phyloP scores from a whole-genome alignment of 768 basidiomycete species.

The Leccinum rimulosum region DNA sequence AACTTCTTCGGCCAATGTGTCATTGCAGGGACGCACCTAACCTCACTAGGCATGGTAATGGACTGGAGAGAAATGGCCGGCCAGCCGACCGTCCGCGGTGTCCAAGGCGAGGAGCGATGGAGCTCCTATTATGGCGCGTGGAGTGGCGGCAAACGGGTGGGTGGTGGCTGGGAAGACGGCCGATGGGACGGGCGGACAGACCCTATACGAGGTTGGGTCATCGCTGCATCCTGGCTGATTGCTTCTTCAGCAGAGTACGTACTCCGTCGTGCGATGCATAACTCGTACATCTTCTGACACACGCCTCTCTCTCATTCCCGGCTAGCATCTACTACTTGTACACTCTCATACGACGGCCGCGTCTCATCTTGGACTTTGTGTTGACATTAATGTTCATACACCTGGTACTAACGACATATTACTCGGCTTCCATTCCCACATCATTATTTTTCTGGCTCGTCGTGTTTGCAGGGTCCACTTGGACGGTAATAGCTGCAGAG shows the following conservation, averaged over 20 bases:
- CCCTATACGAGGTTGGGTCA: slow-evolving; percentile 84
- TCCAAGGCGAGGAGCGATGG: slow-evolving; percentile 66
- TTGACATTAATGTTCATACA: slow-evolving; percentile 91
- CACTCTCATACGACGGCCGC: slow-evolving; percentile 83
- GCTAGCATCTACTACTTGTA: slow-evolving; percentile 76
- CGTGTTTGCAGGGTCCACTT: slow-evolving; percentile 63
- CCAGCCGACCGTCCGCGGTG: slow-evolving; percentile 65
- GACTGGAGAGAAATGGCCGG: slow-evolving; percentile 98
- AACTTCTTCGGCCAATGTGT: neutral
- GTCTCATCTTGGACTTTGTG: slow-evolving; percentile 92
- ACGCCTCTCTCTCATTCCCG: slow-evolving; percentile 10
- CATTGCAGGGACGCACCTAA: neutral
- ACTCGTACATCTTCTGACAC: neutral
- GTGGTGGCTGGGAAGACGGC: slow-evolving; percentile 45
- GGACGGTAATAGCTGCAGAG: slow-evolving; percentile 81
- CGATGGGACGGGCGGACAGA: slow-evolving; percentile 72
- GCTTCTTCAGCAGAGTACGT: slow-evolving; percentile 87
- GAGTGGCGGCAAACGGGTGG: slow-evolving; percentile 77
- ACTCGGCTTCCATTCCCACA: slow-evolving; percentile 64
- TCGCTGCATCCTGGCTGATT: slow-evolving; percentile 81
- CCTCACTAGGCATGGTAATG: slow-evolving; percentile 76
- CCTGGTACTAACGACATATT: slow-evolving; percentile 89
- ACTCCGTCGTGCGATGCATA: neutral
- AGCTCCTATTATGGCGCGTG: slow-evolving; percentile 68
- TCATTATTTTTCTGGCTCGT: slow-evolving; percentile 93